Evolutionary conservation across 768 basidiomycete genomes (phyloP), one percentile per base, ranked within the genome.

Genomic region (Naganishia onofrii): DNA sequence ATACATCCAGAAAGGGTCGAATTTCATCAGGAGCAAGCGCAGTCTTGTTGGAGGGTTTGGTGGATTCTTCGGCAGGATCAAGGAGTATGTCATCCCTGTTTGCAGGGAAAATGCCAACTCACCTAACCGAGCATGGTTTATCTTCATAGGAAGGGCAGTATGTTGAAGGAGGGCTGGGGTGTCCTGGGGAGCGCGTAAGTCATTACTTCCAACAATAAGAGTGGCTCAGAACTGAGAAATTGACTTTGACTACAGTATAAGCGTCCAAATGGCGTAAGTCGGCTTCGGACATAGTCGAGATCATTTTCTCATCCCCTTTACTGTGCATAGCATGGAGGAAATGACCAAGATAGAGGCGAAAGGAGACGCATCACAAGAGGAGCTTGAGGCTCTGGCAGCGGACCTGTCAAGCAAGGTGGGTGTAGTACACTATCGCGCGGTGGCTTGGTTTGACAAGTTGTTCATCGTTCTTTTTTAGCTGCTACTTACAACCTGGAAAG

Each of bases 101-200:
- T 2, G 2, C 7, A 15, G 7, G 15, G 13, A 15, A 42, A 42
- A 42, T 42, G 42, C 15, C 15, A 17, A 17, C 9, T 7, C 2
- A 7, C 5, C 13, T 42, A 15, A 42, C 15, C 15, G 13, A 15
- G 5, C 21, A 32, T 56, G 23, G 29, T 32, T 56, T 56, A 15
- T 1, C 19, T 56, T 23, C 6, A 17, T 29, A 63, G 60, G 82
- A 94, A 93, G 81, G 93, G 92, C 6, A 81, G 90, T 0, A 84
- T 94, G 65, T 90, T 93, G 31, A 98, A 98, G 81, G 96, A 99
- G 74, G 91, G 93, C 0, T 98, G 92, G 90, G 93, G 93, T 19
- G 90, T 98, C 71, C 90, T 98, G 70, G 91, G 92, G 42, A 93
- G 91, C 84, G 95, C 95, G 88, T 93, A 82, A 83, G 92, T 84